Base-by-base conservation (phyloP, 2,329 filamentous ascomycete species). In the Arthrobotrys musiformis region DNA sequence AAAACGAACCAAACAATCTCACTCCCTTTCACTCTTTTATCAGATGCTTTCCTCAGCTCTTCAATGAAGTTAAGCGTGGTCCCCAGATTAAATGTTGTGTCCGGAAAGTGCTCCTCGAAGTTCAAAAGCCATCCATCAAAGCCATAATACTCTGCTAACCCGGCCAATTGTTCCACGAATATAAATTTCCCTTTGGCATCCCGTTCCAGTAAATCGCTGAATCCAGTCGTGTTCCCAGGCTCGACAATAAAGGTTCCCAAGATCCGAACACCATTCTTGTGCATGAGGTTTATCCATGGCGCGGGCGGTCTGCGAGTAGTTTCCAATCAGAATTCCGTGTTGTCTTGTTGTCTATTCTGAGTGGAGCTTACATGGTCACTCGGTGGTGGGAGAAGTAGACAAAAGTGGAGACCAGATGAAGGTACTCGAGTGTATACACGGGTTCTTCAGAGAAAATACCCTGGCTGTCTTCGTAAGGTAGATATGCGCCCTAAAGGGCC, bases 341-440 rank as follows among this genome's bases (percentile, higher is more conserved):
- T 77, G 73, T 62, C 35, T 46, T 70, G 73, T 77, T 70, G 66
- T 9, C 17, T 60, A 70, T 67, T 62, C 15, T 7, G 22, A 30
- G 58, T 17, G 33, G 33, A 17, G 22, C 70, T 62, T 61, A 77
- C 73, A 85, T 80, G 35, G 84, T 84, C 8, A 84, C 84, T 2
- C 86, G 82, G 72, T 85, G 85, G 78, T 86, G 85, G 0, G 85
- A 85, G 72, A 86, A 86, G 79, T 86, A 86, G n/a, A 85, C 81
- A 76, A 86, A 86, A 0, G 81, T 82, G 44, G 85, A 83, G 15
- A 86, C 82, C 69, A 82, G 83, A 78, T 86, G 84, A 40, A 86
- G 82, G 69, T 86, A 84, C 77, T 85, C 82, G 80, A 84, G 84
- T 1, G 82, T 81, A 78, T 86, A 86, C 15, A 78, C 79, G 37